These are phyloP conservation scores for Hypoxylon fuscum DNA, from an alignment of 495 filamentous ascomycete genomes.

Conservation along the genomic window DNA sequence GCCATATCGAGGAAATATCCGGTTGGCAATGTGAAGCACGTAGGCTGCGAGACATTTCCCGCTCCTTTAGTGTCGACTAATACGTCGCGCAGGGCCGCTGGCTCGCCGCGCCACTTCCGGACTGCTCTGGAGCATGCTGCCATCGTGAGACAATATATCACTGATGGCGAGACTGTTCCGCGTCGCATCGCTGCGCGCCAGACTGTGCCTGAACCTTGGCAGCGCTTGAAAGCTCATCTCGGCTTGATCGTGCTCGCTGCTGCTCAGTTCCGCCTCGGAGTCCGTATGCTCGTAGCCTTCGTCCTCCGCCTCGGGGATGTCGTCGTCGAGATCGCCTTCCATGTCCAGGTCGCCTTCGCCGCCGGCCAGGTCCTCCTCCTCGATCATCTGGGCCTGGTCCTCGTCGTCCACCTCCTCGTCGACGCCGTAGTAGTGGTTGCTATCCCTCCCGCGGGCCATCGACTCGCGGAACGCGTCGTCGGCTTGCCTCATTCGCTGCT, in stretches of 20 bases:
- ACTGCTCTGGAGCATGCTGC: constrained; percentile 58
- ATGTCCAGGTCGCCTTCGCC: constrained; percentile 56
- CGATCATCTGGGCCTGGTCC: constrained; percentile 58
- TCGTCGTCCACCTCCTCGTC: constrained; percentile 58
- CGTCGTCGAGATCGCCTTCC: constrained; percentile 70
- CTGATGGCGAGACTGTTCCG: constrained; percentile 61
- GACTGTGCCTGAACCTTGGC: constrained; percentile 39
- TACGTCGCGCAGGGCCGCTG: constrained; percentile 29
- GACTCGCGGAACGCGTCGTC: constrained; percentile 58
- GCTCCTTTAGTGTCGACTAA: constrained; percentile 21
- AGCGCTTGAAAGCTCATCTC: constrained; percentile 42
- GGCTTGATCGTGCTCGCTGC: constrained; percentile 53
- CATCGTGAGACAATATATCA: constrained; percentile 57
- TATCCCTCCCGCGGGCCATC: constrained; percentile 54
- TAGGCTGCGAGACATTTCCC: constrained; percentile 3
- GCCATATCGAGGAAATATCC: too few relatives aligned
- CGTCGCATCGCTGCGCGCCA: constrained; percentile 51
- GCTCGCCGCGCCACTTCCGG: constrained; percentile 46
- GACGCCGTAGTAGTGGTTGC: constrained; percentile 49
- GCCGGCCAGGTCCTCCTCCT: constrained; percentile 60
- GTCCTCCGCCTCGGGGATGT: constrained; percentile 70
- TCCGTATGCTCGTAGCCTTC: constrained; percentile 81
- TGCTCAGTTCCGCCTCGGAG: constrained; percentile 73
- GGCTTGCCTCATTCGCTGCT: constrained; percentile 54
- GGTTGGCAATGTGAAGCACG: too few relatives aligned